Base-by-base conservation (phyloP, 768 basidiomycete genomes). In the Zangia roseola region DNA sequence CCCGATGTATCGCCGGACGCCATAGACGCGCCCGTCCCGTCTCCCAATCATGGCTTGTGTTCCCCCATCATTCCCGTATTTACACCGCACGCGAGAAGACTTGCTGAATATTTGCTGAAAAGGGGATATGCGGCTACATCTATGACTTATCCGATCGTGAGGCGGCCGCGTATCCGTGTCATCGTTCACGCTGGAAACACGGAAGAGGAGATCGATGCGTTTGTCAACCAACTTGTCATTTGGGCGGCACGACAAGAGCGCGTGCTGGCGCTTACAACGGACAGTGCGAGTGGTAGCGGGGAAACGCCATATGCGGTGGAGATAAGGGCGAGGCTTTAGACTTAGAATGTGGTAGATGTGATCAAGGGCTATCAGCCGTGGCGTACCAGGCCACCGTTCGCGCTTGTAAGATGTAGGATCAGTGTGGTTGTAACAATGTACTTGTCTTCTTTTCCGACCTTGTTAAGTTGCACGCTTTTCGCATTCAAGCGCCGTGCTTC, bases 1-100 rank as follows among this genome's bases (percentile, higher is more conserved):
- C 21, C 61, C 1, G 17, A 41, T 16, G 16, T 20, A 17, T 21
- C 21, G 26, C 26, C 26, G 2, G 40, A 38, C 9, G 6, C 34
- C 30, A 16, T 26, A 10, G 26, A 26, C 26, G 26, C 30, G 10
- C 19, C 5, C 8, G 35, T 26, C 26, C 10, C 12, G 20, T 16
- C 26, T 20, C 38, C 43, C 46, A 46, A 47, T 36, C 19, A 5
- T 23, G 28, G 26, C 39, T 24, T 56, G 17, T 50, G 31, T 42
- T 61, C 59, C 21, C 59, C 59, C 10, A 20, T 62, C 53, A 53
- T 62, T 4, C 60, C 60, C 8, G 47, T 62, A 9, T 59, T 55
- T 23, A 53, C 56, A 8, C 53, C 53, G 2, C 28, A 4, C 6
- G 53, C 51, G 7, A 13, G n/a, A 10, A 49, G n/a, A 6, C 41